Evolutionary conservation across 2,329 filamentous ascomycete genomes (phyloP), one percentile per base, ranked within the genome.

Genomic region (Aureobasidium subglaciale): DNA sequence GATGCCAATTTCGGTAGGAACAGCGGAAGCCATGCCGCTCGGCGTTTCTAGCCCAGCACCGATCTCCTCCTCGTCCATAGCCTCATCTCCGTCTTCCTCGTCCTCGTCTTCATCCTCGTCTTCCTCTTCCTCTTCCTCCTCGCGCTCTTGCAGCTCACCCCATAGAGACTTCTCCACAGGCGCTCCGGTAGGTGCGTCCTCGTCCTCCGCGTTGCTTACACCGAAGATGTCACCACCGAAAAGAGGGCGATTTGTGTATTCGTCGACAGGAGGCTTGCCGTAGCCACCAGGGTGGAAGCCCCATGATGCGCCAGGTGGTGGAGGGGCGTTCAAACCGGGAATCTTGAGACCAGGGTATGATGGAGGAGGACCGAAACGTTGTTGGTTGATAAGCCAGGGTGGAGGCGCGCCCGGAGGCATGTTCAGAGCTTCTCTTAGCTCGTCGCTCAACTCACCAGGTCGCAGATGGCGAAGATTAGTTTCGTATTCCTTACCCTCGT

Each of bases 401-500:
- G 93, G 92, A 7, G 93, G 92, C 24, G 91, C 90, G 49, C 90
- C 91, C 13, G 90, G 88, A 20, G 90, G 88, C 76, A 99, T 97
- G 64, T 90, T 93, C 1, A 99, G 80, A 5, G 93, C 92, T 67
- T 97, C 92, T 66, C 89, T 92, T 37, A 96, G 79, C 63, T 89
- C 85, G 55, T 97, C 90, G 63, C 86, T 93, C 46, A 97, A 72
- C 64, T 97, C 91, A 32, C 93, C 93, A 1, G 93, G 89, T 61
- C 90, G 85, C 58, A 96, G 82, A 72, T 96, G 88, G 63, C 88
- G 86, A 60, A 95, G 81, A 68, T 97, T 95, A 1, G 93, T 96
- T 72, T 99, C 93, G 67, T 89, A 93, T 69, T 99, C 93, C 71
- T 99, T 99, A 68, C 93, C 93, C 72, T 99, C 93, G 70, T 97